Conservation (phyloP, 495 filamentous ascomycete genomes). For the Melanomma pulvis-pyrius region DNA sequence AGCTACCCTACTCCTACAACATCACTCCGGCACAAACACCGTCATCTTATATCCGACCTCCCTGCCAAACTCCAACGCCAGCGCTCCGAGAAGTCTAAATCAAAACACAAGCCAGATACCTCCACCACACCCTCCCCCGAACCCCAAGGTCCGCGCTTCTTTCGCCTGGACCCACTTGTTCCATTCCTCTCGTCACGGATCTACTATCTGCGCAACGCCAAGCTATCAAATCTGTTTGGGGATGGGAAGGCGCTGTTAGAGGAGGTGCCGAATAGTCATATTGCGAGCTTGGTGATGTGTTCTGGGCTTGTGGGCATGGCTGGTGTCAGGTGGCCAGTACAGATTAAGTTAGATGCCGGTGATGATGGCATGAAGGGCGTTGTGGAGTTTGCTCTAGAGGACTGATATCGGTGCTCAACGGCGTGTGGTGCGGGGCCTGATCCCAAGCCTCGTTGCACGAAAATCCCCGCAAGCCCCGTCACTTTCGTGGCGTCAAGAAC, state of each 20-base stretch:
- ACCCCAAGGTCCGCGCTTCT: conserved; percentile 23
- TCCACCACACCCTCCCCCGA: background rate
- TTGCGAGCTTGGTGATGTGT: conserved; percentile 27
- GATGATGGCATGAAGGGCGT: background rate
- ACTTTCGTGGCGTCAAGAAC: too few species aligned
- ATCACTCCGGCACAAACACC: background rate
- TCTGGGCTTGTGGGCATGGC: conserved; percentile 28
- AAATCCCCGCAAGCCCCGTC: too few species aligned
- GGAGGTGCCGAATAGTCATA: conserved; percentile 18
- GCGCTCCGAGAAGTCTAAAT: background rate
- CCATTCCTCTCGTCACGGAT: conserved; percentile 25
- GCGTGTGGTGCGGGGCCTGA: too few species aligned
- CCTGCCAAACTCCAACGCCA: conserved; percentile 7
- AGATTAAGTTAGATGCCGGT: conserved; percentile 12
- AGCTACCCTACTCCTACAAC: background rate
- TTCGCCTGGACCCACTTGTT: conserved; percentile 24
- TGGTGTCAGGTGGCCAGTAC: conserved; percentile 20
- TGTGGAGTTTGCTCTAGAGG: conserved; percentile 18
- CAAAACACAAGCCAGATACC: background rate
- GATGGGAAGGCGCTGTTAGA: conserved; percentile 19
- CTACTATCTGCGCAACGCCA: conserved; percentile 21
- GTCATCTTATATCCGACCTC: background rate
- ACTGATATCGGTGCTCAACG: background rate
- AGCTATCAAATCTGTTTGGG: background rate
- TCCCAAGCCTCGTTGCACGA: too few species aligned